These are phyloP conservation scores for Nadsonia fulvescens DNA, from an alignment of 805 yeast genomes.

Conservation along the genomic window DNA sequence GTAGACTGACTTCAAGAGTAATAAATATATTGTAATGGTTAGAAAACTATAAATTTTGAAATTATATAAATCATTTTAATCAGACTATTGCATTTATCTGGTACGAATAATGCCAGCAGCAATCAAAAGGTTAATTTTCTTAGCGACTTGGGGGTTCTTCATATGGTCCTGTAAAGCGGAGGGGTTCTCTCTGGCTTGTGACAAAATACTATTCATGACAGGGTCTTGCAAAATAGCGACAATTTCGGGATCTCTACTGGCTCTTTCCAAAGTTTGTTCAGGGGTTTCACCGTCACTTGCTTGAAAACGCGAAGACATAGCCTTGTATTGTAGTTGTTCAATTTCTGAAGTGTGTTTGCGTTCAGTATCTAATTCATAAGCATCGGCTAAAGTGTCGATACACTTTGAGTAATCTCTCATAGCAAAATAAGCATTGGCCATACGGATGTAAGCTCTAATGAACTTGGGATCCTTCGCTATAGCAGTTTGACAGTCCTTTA, in stretches of 20 bases:
- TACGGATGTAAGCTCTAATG: slow-evolving; percentile 89
- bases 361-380: slow-evolving; percentile 57
- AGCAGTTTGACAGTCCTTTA: slow-evolving; percentile 80
- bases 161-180: slow-evolving; percentile 95
- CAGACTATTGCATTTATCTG: slow-evolving; percentile 25
- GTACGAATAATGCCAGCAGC: slow-evolving; percentile 96
- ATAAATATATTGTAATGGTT: too few relatives aligned
- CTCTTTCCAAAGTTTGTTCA: slow-evolving; percentile 85
- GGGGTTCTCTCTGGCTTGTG: slow-evolving; percentile 88
- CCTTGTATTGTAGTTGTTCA: slow-evolving; percentile 64
- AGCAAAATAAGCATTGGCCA: slow-evolving; percentile 85
- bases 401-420: slow-evolving; percentile 74
- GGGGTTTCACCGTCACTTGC: slow-evolving; percentile 78
- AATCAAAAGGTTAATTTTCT: slow-evolving; percentile 72
- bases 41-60: too few relatives aligned
- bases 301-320: slow-evolving; percentile 57
- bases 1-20: too few relatives aligned
- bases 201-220: slow-evolving; percentile 85
- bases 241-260: slow-evolving; percentile 85
- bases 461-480: slow-evolving; percentile 75
- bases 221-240: slow-evolving; percentile 81
- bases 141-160: slow-evolving; percentile 85
- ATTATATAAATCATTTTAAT: too few relatives aligned
- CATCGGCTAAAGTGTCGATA: slow-evolving; percentile 62
- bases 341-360: slow-evolving; percentile 51